A percentile compares a stretch with the other conserved stretches of the same genome.
Conservation (phyloP, 768 basidiomycete genomes). For the Clitopilus passeckerianus region DNA sequence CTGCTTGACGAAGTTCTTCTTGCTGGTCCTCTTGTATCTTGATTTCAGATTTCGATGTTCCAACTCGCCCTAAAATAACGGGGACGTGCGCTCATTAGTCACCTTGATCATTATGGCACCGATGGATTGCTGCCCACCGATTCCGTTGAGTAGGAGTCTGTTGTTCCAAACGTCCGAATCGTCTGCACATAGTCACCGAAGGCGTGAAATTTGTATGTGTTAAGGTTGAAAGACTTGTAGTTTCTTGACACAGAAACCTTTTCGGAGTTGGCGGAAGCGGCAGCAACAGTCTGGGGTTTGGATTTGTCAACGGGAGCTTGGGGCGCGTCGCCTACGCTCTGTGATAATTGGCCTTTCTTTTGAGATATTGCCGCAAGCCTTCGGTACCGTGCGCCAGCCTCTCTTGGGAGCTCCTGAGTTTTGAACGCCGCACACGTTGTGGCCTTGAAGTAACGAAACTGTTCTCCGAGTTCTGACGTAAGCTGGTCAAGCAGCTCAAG, state of each 20-base stretch:
- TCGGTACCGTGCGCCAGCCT: conserved; percentile 24
- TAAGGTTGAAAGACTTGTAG: background rate
- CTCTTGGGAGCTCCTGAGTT: conserved; percentile 30
- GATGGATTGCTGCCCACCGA: conserved; percentile 6
- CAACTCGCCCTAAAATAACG: background rate
- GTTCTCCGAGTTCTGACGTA: conserved; percentile 18
- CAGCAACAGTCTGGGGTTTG: background rate
- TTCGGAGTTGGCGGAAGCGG: too few relatives aligned
- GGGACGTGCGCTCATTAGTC: background rate
- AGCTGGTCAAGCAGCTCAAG: conserved; percentile 15
- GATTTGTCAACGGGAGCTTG: background rate
- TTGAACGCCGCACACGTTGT: conserved; percentile 17
- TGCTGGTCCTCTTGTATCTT: background rate
- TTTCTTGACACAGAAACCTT: too few relatives aligned
- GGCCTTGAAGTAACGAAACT: conserved; percentile 21
- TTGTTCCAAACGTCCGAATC: background rate
- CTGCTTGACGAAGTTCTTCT: background rate
- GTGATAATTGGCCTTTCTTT: background rate
- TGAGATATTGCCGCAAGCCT: conserved; percentile 2
- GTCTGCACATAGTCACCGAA: background rate
- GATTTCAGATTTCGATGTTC: background rate
- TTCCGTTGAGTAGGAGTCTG: conserved; percentile 4
- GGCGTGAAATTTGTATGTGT: background rate
- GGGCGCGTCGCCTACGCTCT: background rate
- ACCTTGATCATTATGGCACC: background rate